Base-by-base conservation (phyloP, 2,329 filamentous ascomycete species). In the Phaeosphaeria sp. region DNA sequence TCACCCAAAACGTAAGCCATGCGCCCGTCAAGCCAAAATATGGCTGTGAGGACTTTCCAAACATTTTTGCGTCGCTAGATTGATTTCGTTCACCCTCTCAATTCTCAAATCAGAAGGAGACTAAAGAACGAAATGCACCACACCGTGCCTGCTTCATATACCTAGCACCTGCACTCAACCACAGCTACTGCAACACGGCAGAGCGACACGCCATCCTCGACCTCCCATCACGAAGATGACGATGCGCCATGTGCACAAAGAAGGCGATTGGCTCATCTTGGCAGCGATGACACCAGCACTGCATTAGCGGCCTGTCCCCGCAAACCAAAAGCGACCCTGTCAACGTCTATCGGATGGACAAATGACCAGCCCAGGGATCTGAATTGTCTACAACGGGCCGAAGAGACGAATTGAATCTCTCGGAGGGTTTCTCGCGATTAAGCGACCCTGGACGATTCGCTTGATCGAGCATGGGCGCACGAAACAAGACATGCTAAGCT, bases 1-100 rank as follows among this genome's bases (percentile, higher is more conserved):
- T 83, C n/a, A 85, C 77, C 83, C 83, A 86, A 60, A 86, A 83
- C 17, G 82, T 84, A 39, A 86, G 78, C 83, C 82, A 84, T 77
- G 78, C 79, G 58, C 83, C 83, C n/a, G 77, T 82, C 46, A 84
- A 64, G 51, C 83, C 83, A 72, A 85, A 85, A 63, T 83, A 85
- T 50, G 79, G 82, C 67, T 75, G 64, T 54, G 70, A 78, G 27
- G 53, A 50, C 30, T 13, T 36, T 48, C 46, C 42, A 44, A 68
- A 68, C 58, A 66, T 65, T 6, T 42, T 53, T 6, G 46, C 46
- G 1, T n/a, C 13, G 7, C 18, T 6, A 20, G 6, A 6, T 20
- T 1, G 23, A 17, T 48, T 56, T 49, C 17, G 52, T 48, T 5
- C 6, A n/a, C 48, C 44, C 50, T 55, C 25, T 18, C 52, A 27